Conservation (phyloP, 805 yeast genomes). For the Cyberlindnera mycetangii region DNA sequence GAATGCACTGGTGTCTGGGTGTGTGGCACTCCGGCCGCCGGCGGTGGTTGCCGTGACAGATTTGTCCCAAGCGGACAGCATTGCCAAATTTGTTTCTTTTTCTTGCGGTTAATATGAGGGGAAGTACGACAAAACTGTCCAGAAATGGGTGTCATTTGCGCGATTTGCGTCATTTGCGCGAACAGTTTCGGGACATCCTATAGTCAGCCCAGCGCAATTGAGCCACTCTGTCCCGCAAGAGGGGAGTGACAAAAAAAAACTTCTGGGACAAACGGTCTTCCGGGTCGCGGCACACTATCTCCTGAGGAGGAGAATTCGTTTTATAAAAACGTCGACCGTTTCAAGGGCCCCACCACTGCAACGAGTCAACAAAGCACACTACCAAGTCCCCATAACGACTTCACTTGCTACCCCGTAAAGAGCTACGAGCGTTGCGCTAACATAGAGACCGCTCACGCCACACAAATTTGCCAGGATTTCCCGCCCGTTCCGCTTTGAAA, state of each 20-base stretch:
- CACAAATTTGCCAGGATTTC: neutral
- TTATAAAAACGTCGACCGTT: conserved; percentile 1
- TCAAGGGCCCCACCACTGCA: neutral
- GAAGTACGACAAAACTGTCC: neutral
- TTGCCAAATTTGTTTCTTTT: neutral
- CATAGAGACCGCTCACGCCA: neutral
- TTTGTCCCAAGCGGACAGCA: neutral
- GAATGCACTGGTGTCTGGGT: too few relatives aligned
- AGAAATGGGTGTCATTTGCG: neutral
- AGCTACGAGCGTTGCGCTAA: neutral
- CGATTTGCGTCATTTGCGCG: neutral
- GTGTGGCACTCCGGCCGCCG: neutral
- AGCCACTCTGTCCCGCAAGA: neutral
- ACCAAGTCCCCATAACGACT: neutral
- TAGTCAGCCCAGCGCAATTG: neutral
- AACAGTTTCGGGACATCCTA: neutral
- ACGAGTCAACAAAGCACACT: neutral
- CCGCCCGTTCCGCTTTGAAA: neutral
- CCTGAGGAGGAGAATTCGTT: conserved; percentile 1
- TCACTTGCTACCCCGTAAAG: neutral
- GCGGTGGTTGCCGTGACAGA: neutral
- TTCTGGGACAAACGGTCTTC: neutral
- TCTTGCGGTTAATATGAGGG: neutral
- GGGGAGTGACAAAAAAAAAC: neutral
- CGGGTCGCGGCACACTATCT: neutral